A percentile compares a stretch with the other conserved stretches of the same genome.
Evolutionary conservation across 176 grass and related monocot genomes (phyloP).

Genomic region (Dactylis glomerata): DNA sequence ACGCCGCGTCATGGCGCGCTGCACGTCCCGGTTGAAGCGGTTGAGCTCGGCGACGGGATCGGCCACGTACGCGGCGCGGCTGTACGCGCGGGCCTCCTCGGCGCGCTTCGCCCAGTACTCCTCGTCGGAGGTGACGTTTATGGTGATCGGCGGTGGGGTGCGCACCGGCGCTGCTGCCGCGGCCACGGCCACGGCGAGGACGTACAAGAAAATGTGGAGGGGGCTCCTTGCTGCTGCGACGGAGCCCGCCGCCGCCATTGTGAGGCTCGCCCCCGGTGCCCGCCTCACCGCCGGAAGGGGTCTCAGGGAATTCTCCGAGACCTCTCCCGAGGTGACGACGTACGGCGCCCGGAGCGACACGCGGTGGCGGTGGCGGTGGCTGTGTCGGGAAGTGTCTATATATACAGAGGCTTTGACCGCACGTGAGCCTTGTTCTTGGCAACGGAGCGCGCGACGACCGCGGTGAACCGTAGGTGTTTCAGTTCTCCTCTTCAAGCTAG

Average conservation of each 20-base stretch:
- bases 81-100: slow-evolving; percentile 17
- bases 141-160: neutral
- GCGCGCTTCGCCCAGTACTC: slow-evolving; percentile 55
- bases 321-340: neutral
- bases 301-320: neutral
- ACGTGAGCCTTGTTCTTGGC: neutral
- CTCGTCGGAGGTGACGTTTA: slow-evolving; percentile 33
- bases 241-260: slow-evolving; percentile 43
- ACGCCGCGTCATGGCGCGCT: neutral
- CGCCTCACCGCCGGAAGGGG: neutral
- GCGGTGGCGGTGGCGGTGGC: neutral
- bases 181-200: slow-evolving; percentile 25
- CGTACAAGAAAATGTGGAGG: slow-evolving; percentile 7
- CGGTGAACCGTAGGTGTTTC: neutral
- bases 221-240: neutral
- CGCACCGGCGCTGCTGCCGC: neutral
- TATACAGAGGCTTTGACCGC: neutral
- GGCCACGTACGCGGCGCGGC: slow-evolving; percentile 32
- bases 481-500: neutral
- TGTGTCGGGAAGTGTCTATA: neutral
- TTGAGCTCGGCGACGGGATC: slow-evolving; percentile 37
- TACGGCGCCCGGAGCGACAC: neutral
- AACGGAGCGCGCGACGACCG: neutral
- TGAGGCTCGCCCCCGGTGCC: neutral
- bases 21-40: slow-evolving; percentile 47